Evolutionary conservation across 1,284 basidiomycete species (phyloP).

Genomic region (Tilletia caries): DNA sequence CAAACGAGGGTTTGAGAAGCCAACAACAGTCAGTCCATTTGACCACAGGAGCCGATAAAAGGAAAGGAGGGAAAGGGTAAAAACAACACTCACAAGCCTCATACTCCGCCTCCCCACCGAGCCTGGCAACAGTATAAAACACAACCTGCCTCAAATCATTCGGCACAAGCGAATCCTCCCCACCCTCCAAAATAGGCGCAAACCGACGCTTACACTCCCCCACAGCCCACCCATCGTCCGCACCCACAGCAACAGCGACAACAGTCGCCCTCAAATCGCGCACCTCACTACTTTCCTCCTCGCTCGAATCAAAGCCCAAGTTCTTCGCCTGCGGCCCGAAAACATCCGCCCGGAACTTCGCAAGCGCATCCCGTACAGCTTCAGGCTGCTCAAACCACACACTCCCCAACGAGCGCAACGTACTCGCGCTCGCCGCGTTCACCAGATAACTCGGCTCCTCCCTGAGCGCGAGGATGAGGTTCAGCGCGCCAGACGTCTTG

Average conservation of each 20-base stretch:
- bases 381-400: constrained; percentile 83
- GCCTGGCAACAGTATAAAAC: constrained; percentile 60
- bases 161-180: constrained; percentile 76
- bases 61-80: not conserved
- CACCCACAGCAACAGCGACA: constrained; percentile 64
- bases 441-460: constrained; percentile 53
- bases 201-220: constrained; percentile 72
- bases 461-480: constrained; percentile 67
- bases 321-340: constrained; percentile 75
- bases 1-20: too few relatives aligned
- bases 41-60: constrained; percentile 10
- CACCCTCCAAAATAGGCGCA: constrained; percentile 66
- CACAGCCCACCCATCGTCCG: constrained; percentile 45
- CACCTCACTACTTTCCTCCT: constrained; percentile 69
- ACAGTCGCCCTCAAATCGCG: constrained; percentile 74
- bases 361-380: constrained; percentile 57
- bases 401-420: constrained; percentile 49
- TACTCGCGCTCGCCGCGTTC: constrained; percentile 32
- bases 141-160: constrained; percentile 48
- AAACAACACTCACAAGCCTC: constrained; percentile 19
- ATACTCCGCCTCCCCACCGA: constrained; percentile 76
- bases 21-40: too few relatives aligned
- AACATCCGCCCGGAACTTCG: constrained; percentile 57
- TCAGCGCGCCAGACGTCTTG: constrained; percentile 72
- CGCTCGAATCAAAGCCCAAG: constrained; percentile 74